Base-by-base conservation (phyloP, 192 early-diverging fungal species). In the Diversispora epigaea region DNA sequence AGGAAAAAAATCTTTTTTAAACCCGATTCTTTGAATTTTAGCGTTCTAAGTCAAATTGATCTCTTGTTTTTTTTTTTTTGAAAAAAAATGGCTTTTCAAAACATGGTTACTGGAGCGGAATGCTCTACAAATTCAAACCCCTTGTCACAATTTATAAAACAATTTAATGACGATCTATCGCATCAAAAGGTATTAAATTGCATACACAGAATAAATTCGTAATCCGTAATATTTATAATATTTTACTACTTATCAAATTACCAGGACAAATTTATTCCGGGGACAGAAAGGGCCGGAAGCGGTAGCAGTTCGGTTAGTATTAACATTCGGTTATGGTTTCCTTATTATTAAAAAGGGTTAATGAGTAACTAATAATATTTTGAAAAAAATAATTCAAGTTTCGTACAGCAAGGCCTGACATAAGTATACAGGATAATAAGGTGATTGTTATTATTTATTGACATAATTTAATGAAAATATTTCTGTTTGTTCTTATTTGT, bases 61-160 rank as follows among this genome's bases (percentile, higher is more conserved):
- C 50, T 11, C 50, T 54, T 11, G 9, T 14, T 54, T 14, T 54
- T 12, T 52, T 54, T 54, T 54, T 54, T 14, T 17, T 3, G 10
- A 52, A 10, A 54, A 56, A 71, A 19, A 57, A 80, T 80, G 76
- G 70, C 79, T 10, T 78, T 82, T 50, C 78, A 78, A 47, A 77
- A 55, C n/a, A 79, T 82, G 76, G 72, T 77, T 61, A 76, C 46
- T 54, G 91, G 89, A 75, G 91, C 88, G 66, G 92, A 93, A 73
- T 93, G 91, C 77, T 88, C 88, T 41, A 77, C 89, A 10, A 89
- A 89, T 15, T 69, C 83, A 49, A 97, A 93, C 76, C 88, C 93
- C 6, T 84, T 97, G 84, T 80, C 73, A 25, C 87, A 88, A 65
- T 87, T 97, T 77, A 86, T 89, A 77, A 95, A 97, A 82, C 91